Evolutionary conservation across 2,329 filamentous ascomycete genomes (phyloP).

Genomic region (Fusarium fujikuroi): DNA sequence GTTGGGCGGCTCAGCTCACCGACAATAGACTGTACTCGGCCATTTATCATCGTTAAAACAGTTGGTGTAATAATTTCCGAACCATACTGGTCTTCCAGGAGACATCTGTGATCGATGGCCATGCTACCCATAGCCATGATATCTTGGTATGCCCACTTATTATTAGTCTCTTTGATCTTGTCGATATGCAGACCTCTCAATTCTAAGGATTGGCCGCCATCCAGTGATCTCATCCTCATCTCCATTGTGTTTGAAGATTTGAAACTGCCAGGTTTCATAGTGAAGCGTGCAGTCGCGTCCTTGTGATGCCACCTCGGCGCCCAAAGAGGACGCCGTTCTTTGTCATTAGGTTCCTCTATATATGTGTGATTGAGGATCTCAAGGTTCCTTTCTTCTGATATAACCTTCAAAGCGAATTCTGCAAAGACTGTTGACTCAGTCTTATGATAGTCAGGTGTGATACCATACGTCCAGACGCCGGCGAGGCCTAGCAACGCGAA

Average conservation of each 20-base stretch:
- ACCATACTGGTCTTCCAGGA: fast-evolving
- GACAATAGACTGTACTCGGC: no score
- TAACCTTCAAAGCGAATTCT: fast-evolving
- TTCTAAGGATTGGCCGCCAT: fast-evolving
- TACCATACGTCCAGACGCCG: fast-evolving
- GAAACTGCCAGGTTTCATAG: fast-evolving
- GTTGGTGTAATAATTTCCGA: not conserved
- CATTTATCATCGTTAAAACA: not conserved
- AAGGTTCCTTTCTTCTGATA: fast-evolving
- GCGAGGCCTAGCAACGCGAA: fast-evolving
- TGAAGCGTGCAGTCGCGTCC: fast-evolving
- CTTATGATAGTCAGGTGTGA: not conserved
- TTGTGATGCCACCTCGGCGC: not conserved
- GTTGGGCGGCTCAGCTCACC: not conserved
- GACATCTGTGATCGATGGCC: fast-evolving
- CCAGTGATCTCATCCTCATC: not conserved
- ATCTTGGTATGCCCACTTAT: fast-evolving
- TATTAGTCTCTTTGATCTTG: not conserved
- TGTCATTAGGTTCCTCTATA: not conserved
- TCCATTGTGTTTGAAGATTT: fast-evolving
- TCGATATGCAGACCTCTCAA: fast-evolving
- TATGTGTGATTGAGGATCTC: fast-evolving
- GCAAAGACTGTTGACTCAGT: fast-evolving
- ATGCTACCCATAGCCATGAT: fast-evolving
- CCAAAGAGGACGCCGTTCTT: not conserved